Conservation (phyloP, 768 basidiomycete species). For the Lactifluus rugatus region DNA sequence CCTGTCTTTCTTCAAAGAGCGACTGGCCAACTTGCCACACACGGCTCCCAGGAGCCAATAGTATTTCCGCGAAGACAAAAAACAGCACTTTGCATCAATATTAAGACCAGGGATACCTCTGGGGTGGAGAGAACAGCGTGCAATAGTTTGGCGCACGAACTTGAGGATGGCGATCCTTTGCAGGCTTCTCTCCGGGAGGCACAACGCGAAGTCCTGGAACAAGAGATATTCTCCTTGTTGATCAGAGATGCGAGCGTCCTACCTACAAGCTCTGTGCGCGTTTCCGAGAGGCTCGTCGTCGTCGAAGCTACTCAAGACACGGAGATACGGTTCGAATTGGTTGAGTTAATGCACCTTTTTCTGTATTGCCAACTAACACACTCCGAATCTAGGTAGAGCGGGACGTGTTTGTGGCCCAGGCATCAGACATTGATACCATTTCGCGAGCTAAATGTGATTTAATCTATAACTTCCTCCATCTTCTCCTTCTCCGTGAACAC, state of each 20-base stretch:
- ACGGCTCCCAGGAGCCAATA: constrained; percentile 25
- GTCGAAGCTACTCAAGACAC: constrained; percentile 67
- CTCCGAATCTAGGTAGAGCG: constrained; percentile 23
- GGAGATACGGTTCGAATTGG: constrained; percentile 66
- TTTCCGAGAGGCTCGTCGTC: constrained; percentile 67
- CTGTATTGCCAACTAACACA: neutral
- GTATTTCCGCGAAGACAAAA: constrained; percentile 45
- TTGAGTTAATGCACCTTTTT: constrained; percentile 27
- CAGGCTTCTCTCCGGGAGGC: constrained; percentile 46
- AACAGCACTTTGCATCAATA: constrained; percentile 52
- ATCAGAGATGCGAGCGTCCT: constrained; percentile 69
- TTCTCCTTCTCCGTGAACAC: constrained; percentile 57
- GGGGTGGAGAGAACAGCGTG: constrained; percentile 22
- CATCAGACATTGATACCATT: constrained; percentile 3
- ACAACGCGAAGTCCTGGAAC: constrained; percentile 67
- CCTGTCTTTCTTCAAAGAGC: constrained; percentile 55
- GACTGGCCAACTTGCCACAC: constrained; percentile 54
- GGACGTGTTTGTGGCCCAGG: constrained; percentile 12
- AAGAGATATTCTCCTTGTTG: constrained; percentile 67
- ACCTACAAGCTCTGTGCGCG: constrained; percentile 66
- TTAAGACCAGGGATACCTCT: constrained; percentile 30
- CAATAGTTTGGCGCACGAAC: neutral
- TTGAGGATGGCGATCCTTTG: constrained; percentile 21
- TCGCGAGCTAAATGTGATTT: constrained; percentile 44
- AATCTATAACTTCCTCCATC: constrained; percentile 53